Evolutionary conservation across 139 green algal genomes (phyloP).

Genomic region (Edaphochlamys debaryana): DNA sequence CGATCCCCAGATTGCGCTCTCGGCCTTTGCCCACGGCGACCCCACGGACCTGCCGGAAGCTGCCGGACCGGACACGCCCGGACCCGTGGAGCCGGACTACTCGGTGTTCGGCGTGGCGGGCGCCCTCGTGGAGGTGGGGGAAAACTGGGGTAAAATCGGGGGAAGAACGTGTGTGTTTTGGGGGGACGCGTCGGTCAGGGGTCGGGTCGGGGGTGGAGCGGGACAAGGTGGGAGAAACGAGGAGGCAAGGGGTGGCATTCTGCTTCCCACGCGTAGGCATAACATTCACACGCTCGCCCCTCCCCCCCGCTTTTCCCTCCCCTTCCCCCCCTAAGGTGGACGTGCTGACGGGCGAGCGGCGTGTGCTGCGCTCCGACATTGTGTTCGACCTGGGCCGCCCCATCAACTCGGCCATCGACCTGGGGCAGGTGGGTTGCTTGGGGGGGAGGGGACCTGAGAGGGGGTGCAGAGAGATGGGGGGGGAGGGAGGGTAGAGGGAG

Average conservation of each 20-base stretch:
- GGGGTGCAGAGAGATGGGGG: background rate
- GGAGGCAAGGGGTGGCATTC: too few species aligned
- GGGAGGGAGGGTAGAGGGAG: too few species aligned
- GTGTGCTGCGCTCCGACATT: constrained; percentile 64
- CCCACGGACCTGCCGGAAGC: constrained; percentile 6
- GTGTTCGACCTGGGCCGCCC: constrained; percentile 61
- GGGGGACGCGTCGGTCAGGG: too few species aligned
- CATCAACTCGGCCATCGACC: constrained; percentile 74
- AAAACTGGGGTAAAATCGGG: too few species aligned
- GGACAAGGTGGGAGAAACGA: too few species aligned
- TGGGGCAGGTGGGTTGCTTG: constrained; percentile 47
- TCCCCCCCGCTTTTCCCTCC: background rate
- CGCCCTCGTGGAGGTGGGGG: constrained; percentile 18
- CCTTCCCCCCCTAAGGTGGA: constrained; percentile 56
- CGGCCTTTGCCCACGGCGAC: constrained; percentile 5
- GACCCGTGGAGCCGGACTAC: background rate
- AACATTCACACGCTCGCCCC: too few species aligned
- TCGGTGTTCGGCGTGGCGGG: constrained; percentile 6
- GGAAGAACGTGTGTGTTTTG: too few species aligned
- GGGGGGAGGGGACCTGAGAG: background rate
- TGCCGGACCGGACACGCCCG: background rate
- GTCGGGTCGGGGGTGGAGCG: too few species aligned
- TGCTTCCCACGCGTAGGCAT: too few species aligned
- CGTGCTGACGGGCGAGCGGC: constrained; percentile 70
- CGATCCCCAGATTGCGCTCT: background rate